Evolutionary conservation across 2,329 filamentous ascomycete genomes (phyloP).

Genomic region (Conoideocrella luteorostrata): DNA sequence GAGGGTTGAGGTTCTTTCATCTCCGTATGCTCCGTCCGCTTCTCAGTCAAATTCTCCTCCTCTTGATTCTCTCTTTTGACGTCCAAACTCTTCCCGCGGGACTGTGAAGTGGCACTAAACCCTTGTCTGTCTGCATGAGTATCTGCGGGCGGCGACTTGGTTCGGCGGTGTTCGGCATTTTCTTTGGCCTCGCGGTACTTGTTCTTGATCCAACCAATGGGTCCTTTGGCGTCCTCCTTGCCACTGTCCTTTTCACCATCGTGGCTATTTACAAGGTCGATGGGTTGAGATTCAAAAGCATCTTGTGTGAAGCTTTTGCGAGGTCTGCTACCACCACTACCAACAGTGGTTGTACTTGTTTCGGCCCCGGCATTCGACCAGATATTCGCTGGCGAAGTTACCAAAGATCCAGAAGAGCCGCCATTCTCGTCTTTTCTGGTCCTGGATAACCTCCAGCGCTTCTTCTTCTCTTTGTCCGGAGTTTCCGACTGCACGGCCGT

Average conservation of each 20-base stretch:
- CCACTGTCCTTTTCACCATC: slow-evolving; percentile 29
- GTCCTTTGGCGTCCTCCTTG: slow-evolving; percentile 43
- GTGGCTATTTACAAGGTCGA: slow-evolving; percentile 32
- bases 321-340: slow-evolving; percentile 48
- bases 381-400: slow-evolving; percentile 40
- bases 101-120: slow-evolving; percentile 22
- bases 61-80: slow-evolving; percentile 32
- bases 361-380: slow-evolving; percentile 59
- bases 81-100: slow-evolving; percentile 43
- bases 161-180: slow-evolving; percentile 46
- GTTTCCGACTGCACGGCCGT: slow-evolving; percentile 29
- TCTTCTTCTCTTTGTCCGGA: slow-evolving; percentile 63
- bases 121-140: slow-evolving; percentile 19
- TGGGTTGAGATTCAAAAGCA: slow-evolving; percentile 36
- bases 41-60: slow-evolving; percentile 11
- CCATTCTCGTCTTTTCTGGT: slow-evolving; percentile 50
- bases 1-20: too few species aligned
- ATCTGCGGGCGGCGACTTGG: slow-evolving; percentile 47
- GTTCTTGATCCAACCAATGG: slow-evolving; percentile 52
- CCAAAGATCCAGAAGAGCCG: slow-evolving; percentile 30
- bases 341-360: slow-evolving; percentile 61
- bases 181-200: slow-evolving; percentile 57
- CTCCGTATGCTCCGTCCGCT: not conserved
- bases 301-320: slow-evolving; percentile 47
- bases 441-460: slow-evolving; percentile 66